Evolutionary conservation across 2,329 filamentous ascomycete genomes (phyloP).

Genomic region (Colletotrichum musicola): DNA sequence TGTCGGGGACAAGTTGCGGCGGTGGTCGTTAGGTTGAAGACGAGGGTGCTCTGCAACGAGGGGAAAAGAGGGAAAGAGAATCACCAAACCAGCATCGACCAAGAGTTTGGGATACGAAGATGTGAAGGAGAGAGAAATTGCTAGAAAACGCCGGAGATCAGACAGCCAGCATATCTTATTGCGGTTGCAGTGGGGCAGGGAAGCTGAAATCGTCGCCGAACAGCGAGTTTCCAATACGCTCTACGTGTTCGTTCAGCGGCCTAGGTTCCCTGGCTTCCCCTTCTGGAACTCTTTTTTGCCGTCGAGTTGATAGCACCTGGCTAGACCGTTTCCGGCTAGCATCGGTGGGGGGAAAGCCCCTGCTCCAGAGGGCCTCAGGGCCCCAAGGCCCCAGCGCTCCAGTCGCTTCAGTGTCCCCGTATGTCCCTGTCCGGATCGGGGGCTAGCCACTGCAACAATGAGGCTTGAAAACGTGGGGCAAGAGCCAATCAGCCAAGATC

Average conservation of each 20-base stretch:
- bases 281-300: conserved; percentile 40
- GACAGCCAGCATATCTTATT: conserved; percentile 37
- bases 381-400: conserved; percentile 25
- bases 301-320: conserved; percentile 17
- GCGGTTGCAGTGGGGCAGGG: conserved; percentile 38
- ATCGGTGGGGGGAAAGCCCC: conserved; percentile 16
- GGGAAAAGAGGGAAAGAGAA: neutral
- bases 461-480: conserved; percentile 38
- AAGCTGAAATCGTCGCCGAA: conserved; percentile 39
- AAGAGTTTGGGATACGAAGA: conserved; percentile 18
- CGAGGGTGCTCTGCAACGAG: neutral
- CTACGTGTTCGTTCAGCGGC: conserved; percentile 42
- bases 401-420: conserved; percentile 15
- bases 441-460: conserved; percentile 24
- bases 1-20: conserved; percentile 15
- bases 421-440: conserved; percentile 28
- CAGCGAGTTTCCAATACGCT: conserved; percentile 40
- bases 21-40: neutral
- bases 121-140: conserved; percentile 30
- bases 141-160: conserved; percentile 34
- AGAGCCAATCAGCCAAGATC: conserved; percentile 23
- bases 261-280: conserved; percentile 30
- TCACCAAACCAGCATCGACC: conserved; percentile 16
- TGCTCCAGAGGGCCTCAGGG: conserved; percentile 29
- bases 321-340: conserved; percentile 32